Percentiles rank a stretch among this genome's conserved stretches.
phyloP scores from a whole-genome alignment of 2,329 filamentous ascomycete genomes.

The Westerdykella aurantiaca region DNA sequence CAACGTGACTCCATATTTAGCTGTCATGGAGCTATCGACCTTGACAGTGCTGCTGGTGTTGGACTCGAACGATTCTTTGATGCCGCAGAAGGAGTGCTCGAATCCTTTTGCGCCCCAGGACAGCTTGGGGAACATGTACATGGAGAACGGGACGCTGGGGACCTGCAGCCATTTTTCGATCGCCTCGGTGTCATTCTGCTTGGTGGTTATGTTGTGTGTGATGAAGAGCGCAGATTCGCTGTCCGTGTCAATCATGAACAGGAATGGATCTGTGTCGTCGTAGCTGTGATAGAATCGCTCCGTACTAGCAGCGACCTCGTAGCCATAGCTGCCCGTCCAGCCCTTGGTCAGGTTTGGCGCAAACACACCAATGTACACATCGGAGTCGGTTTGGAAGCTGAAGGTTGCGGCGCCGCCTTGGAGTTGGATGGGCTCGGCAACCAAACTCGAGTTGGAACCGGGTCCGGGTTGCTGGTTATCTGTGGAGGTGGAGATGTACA shows the following conservation, averaged over 20 bases:
- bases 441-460: conserved; percentile 42
- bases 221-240: conserved; percentile 70
- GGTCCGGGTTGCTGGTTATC: conserved; percentile 64
- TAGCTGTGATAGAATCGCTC: conserved; percentile 70
- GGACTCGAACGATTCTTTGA: conserved; percentile 61
- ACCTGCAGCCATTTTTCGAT: conserved; percentile 49
- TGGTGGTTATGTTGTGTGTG: conserved; percentile 63
- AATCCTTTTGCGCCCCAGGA: conserved; percentile 61
- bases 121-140: conserved; percentile 67
- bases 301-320: conserved; percentile 76
- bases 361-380: conserved; percentile 70
- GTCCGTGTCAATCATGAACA: conserved; percentile 83
- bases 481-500: conserved; percentile 67
- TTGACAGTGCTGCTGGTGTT: conserved; percentile 52
- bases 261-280: conserved; percentile 50
- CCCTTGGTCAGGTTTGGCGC: conserved; percentile 59
- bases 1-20: conserved; percentile 50
- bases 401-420: conserved; percentile 64
- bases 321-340: conserved; percentile 65
- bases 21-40: conserved; percentile 62
- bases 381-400: conserved; percentile 54
- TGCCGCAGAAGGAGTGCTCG: conserved; percentile 74
- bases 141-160: conserved; percentile 56
- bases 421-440: conserved; percentile 47
- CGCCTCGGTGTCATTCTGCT: conserved; percentile 41